Percentiles rank a stretch among this genome's conserved stretches.
phyloP scores from a whole-genome alignment of 1,284 basidiomycete species.

The Trametes polyzona region DNA sequence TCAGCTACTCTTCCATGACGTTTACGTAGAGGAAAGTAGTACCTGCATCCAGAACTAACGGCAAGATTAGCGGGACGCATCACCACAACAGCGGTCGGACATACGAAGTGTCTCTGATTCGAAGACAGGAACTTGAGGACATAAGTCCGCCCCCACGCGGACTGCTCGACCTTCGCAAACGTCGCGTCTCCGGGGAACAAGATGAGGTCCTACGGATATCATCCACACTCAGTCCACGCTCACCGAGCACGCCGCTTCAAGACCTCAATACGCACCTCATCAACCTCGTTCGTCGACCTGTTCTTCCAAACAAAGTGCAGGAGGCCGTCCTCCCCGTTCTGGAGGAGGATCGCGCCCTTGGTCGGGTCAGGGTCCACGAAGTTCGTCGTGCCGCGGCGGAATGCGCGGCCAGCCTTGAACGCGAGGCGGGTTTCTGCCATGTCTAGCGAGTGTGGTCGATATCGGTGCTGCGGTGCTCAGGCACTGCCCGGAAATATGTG shows the following conservation, averaged over 20 bases:
- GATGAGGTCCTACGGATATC: constrained; percentile 66
- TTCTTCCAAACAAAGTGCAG: constrained; percentile 82
- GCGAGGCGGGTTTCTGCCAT: constrained; percentile 55
- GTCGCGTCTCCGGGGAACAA: constrained; percentile 80
- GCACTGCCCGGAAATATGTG: too few species aligned
- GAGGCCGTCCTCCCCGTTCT: constrained; percentile 72
- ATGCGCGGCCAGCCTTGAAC: constrained; percentile 81
- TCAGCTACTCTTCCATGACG: neutral
- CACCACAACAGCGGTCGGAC: constrained; percentile 35
- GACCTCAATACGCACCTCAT: constrained; percentile 54
- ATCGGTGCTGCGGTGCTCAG: too few species aligned
- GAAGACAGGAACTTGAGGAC: constrained; percentile 84
- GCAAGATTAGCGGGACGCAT: constrained; percentile 7
- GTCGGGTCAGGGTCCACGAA: constrained; percentile 65
- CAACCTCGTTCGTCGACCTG: constrained; percentile 56
- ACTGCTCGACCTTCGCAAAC: constrained; percentile 68
- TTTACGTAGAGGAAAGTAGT: constrained; percentile 12
- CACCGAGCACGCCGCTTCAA: neutral
- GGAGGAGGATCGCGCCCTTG: constrained; percentile 73
- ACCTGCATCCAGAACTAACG: constrained; percentile 85
- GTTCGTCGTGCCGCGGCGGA: constrained; percentile 66
- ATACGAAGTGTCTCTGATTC: constrained; percentile 78
- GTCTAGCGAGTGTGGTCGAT: neutral
- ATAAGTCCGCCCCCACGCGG: constrained; percentile 65
- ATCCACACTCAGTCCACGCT: neutral